Conservation (phyloP, 371 early-diverging fungal genomes). For the Entomophthora muscae region DNA sequence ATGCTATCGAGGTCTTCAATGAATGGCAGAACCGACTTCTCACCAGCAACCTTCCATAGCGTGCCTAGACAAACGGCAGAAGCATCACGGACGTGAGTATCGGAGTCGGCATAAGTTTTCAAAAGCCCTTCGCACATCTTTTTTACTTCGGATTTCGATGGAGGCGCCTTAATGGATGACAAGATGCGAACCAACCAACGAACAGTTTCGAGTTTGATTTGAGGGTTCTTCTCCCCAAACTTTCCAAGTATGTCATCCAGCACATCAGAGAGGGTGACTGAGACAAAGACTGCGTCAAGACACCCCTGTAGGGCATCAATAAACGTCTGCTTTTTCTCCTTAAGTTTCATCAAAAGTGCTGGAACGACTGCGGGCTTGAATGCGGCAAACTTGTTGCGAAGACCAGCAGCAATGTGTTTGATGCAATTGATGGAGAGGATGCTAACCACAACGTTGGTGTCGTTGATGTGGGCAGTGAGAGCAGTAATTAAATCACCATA, state of each 20-base stretch:
- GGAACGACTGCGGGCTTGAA: constrained; percentile 48
- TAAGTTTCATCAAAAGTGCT: constrained; percentile 73
- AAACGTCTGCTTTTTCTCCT: constrained; percentile 81
- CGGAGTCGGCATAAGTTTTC: constrained; percentile 69
- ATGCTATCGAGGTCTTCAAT: constrained; percentile 73
- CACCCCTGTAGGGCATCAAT: constrained; percentile 62
- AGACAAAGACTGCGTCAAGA: constrained; percentile 65
- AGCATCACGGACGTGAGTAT: constrained; percentile 67
- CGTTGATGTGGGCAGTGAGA: constrained; percentile 70
- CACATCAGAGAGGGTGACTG: constrained; percentile 32
- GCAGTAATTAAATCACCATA: constrained; percentile 63
- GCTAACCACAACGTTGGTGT: constrained; percentile 74
- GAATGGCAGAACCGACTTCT: constrained; percentile 46
- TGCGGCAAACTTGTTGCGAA: constrained; percentile 56
- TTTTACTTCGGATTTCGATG: constrained; percentile 64
- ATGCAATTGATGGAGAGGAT: constrained; percentile 63
- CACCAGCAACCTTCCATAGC: constrained; percentile 69
- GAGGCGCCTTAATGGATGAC: constrained; percentile 37
- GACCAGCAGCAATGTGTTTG: constrained; percentile 64
- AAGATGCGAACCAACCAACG: constrained; percentile 54
- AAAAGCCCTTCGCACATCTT: constrained; percentile 48
- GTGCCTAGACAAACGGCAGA: constrained; percentile 79
- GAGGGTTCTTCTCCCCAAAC: constrained; percentile 79
- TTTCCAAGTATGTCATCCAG: constrained; percentile 50
- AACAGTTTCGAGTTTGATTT: constrained; percentile 56